Evolutionary conservation across 352 stramenopile genomes (phyloP).

Genomic region (Pythium chondricola): DNA sequence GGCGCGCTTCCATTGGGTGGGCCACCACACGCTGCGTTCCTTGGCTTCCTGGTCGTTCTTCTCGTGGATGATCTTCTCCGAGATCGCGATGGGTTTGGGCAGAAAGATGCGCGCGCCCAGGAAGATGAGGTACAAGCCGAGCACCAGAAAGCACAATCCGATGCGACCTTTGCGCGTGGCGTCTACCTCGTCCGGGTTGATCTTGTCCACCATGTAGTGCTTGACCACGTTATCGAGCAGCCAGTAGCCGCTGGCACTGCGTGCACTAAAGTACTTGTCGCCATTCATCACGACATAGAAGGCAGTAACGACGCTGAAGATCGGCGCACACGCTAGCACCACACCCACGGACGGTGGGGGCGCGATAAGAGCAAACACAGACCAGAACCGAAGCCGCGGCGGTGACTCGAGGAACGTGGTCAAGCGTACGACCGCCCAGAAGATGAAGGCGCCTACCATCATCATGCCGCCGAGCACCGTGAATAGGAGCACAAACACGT

Average conservation of each 20-base stretch:
- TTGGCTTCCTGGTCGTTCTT: slow-evolving; percentile 57
- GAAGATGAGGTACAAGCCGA: slow-evolving; percentile 86
- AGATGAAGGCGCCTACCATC: slow-evolving; percentile 71
- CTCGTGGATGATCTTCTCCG: slow-evolving; percentile 86
- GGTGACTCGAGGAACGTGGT: slow-evolving; percentile 90
- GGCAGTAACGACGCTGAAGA: slow-evolving; percentile 55
- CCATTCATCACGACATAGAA: slow-evolving; percentile 73
- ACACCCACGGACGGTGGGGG: slow-evolving; percentile 85
- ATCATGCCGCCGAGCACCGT: slow-evolving; percentile 87
- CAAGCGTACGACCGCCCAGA: slow-evolving; percentile 88
- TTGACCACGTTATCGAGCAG: slow-evolving; percentile 65
- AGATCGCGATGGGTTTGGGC: slow-evolving; percentile 86
- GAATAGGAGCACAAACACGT: slow-evolving; percentile 94
- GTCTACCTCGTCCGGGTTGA: slow-evolving; percentile 66
- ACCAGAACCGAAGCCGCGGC: slow-evolving; percentile 88
- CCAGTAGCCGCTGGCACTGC: slow-evolving; percentile 59
- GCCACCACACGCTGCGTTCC: slow-evolving; percentile 81
- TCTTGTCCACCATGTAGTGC: slow-evolving; percentile 84
- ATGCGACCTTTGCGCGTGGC: slow-evolving; percentile 83
- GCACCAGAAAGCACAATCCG: slow-evolving; percentile 90
- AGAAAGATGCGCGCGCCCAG: slow-evolving; percentile 88
- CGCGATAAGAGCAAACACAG: slow-evolving; percentile 89
- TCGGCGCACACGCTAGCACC: slow-evolving; percentile 83
- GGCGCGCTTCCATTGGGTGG: slow-evolving; percentile 92
- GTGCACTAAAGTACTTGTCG: slow-evolving; percentile 29